Conservation (phyloP, 1,139 yeast species). For the Zygoascus hellenicus region DNA sequence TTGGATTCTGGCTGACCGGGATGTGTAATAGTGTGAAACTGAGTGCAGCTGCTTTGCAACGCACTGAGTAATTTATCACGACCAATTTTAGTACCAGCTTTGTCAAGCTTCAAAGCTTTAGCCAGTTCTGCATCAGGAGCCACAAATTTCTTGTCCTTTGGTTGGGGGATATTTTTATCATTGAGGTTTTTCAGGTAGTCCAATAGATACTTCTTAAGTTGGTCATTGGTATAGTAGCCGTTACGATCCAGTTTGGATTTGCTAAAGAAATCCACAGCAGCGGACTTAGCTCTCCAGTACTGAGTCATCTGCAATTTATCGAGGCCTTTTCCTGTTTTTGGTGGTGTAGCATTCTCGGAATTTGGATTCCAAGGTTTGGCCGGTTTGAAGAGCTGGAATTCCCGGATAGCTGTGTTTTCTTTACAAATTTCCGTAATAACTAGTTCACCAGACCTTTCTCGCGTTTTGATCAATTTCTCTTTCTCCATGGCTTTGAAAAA, state of each 20-base stretch:
- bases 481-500: constrained; percentile 83
- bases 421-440: constrained; percentile 48
- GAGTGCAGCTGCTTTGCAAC: constrained; percentile 47
- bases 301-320: constrained; percentile 18
- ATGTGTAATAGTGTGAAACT: constrained; percentile 50
- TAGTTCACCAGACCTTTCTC: constrained; percentile 76
- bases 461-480: constrained; percentile 53
- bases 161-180: constrained; percentile 47
- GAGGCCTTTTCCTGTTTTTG: constrained; percentile 13
- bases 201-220: constrained; percentile 48
- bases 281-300: constrained; percentile 27
- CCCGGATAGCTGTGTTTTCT: constrained; percentile 46
- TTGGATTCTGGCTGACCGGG: constrained; percentile 36
- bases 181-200: constrained; percentile 45
- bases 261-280: constrained; percentile 40
- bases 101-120: constrained; percentile 28
- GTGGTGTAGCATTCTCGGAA: not conserved
- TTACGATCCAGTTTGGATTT: constrained; percentile 37
- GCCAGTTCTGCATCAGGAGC: constrained; percentile 46
- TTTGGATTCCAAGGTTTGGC: constrained; percentile 14
- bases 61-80: constrained; percentile 51
- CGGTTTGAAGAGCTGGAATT: constrained; percentile 59
- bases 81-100: constrained; percentile 23
- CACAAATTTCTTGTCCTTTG: constrained; percentile 41
- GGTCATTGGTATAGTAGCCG: constrained; percentile 47